Percentiles rank a stretch among this genome's conserved stretches.
These are phyloP conservation scores for Naumovozyma castellii DNA, from an alignment of 805 yeast genomes.

Conservation along the genomic window DNA sequence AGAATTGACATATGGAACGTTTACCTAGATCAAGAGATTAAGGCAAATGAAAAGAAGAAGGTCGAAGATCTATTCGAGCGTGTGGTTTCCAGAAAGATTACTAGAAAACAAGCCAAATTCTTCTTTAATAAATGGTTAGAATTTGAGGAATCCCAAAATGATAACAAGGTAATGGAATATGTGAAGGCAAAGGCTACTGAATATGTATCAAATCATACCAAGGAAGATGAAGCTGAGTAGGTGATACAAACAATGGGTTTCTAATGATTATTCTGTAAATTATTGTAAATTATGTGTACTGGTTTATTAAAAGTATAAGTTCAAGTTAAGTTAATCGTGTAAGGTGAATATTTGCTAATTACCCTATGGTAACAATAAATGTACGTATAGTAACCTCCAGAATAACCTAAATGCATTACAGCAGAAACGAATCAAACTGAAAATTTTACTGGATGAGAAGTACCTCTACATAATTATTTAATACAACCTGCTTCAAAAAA, in stretches of 20 bases:
- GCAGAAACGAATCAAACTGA: no score
- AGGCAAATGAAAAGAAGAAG: slow-evolving; percentile 52
- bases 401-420: no score
- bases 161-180: slow-evolving; percentile 62
- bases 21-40: slow-evolving; percentile 87
- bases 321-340: neutral
- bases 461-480: no score
- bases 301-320: neutral
- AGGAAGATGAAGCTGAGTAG: neutral
- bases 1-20: slow-evolving; percentile 93
- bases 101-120: slow-evolving; percentile 86
- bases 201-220: slow-evolving; percentile 36
- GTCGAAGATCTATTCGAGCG: slow-evolving; percentile 79
- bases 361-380: no score
- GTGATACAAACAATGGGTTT: no score
- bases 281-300: neutral
- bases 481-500: no score
- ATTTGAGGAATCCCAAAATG: slow-evolving; percentile 62
- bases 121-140: slow-evolving; percentile 88
- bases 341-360: no score
- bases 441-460: no score
- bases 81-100: slow-evolving; percentile 52
- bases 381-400: no score
- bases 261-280: no score
- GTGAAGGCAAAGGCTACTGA: slow-evolving; percentile 89